phyloP scores from a whole-genome alignment of 2,329 filamentous ascomycete genomes.

The Diaporthe sp. region DNA sequence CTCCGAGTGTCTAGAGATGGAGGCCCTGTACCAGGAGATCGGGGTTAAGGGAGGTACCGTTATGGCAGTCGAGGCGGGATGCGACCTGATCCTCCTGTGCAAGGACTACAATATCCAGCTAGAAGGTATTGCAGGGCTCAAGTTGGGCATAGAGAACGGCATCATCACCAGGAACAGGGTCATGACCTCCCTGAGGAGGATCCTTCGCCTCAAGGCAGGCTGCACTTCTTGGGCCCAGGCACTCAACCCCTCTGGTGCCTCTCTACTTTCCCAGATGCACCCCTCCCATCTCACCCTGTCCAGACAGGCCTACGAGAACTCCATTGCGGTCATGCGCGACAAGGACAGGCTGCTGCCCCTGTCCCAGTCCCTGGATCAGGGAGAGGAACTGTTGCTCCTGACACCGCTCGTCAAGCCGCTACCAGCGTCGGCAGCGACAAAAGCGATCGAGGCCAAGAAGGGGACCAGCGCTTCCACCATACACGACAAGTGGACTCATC shows the following conservation, averaged over 20 bases:
- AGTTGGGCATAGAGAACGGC: conserved; percentile 89
- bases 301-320: conserved; percentile 88
- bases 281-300: conserved; percentile 86
- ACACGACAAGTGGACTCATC: conserved; percentile 70
- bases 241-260: conserved; percentile 86
- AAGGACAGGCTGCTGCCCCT: conserved; percentile 88
- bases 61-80: conserved; percentile 97
- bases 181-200: conserved; percentile 82
- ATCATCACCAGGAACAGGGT: conserved; percentile 88
- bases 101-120: conserved; percentile 90
- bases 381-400: conserved; percentile 89
- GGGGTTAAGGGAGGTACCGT: conserved; percentile 97
- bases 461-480: conserved; percentile 52
- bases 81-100: conserved; percentile 90
- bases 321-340: conserved; percentile 93
- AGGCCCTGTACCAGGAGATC: conserved; percentile 93
- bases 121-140: conserved; percentile 91
- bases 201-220: conserved; percentile 84
- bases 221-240: conserved; percentile 94
- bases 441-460: conserved; percentile 71
- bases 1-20: conserved; percentile 97
- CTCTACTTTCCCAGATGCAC: conserved; percentile 83
- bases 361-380: conserved; percentile 82
- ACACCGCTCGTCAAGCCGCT: conserved; percentile 92
- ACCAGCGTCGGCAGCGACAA: conserved; percentile 88